Base-by-base conservation (phyloP, 1,284 basidiomycete genomes). In the Cerrena zonata region DNA sequence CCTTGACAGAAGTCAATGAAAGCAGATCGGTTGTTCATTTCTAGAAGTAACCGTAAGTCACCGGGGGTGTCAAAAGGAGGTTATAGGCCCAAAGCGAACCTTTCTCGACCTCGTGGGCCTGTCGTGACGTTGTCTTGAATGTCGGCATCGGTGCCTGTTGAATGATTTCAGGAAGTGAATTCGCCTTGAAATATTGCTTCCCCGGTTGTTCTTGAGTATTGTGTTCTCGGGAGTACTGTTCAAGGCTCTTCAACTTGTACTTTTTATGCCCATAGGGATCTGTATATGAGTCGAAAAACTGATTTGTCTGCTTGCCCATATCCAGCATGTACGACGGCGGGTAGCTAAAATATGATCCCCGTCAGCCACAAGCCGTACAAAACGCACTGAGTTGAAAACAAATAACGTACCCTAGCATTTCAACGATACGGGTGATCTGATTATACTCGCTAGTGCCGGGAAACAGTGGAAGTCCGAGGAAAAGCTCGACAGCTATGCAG, bases 371-470 rank as follows among this genome's bases (percentile, higher is more conserved):
- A 22, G 30, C 34, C 13, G 40, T 21, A 45, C 23, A 18, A 13
- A 36, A 36, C 22, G 30, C 5, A 51, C 21, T 4, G 27, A 3
- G 18, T 11, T 15, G 18, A 25, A 30, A 12, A 41, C 18, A 34
- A 48, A 48, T 30, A 18, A 75, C 86, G 47, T 67, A 94, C 91
- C 95, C 95, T 27, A 99, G 83, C 94, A 99, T 98, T 65, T 98
- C 95, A 39, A 96, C 87, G 56, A 99, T 98, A 48, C 95, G 79
- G 36, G 91, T 94, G 49, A 98, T 80, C 67, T 99, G 95, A 70
- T 99, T 99, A 72, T 97, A 99, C 71, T 99, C 96, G 75, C 92
- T 95, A 21, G 96, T 98, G 22, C 95, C 96, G 1, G 95, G 95
- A 74, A 99, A 99, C 27, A 99, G 75, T 15, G 95, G 95, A 47